A percentile compares a stretch with the other conserved stretches of the same genome.
Conservation (phyloP, 2,329 filamentous ascomycete genomes). For the Aspergillus clavatus region DNA sequence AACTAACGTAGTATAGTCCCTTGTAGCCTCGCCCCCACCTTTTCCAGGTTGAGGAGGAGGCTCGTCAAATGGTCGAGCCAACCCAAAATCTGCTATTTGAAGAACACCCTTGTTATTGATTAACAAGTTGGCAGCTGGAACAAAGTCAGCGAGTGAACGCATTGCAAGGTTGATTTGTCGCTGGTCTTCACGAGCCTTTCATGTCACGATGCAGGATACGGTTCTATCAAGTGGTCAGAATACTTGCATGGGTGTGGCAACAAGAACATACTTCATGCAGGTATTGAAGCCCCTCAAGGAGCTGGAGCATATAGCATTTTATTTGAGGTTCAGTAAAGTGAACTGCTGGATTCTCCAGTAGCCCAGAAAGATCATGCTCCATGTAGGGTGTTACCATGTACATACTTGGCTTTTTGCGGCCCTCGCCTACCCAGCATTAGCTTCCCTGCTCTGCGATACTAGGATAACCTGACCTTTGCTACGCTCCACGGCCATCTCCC, state of each 20-base stretch:
- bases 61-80: constrained; percentile 90
- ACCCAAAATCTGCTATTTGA: constrained; percentile 94
- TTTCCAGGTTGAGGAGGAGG: constrained; percentile 68
- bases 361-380: constrained; percentile 96
- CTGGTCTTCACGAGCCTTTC: constrained; percentile 54
- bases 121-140: constrained; percentile 79
- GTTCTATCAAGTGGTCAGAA: constrained; percentile 40
- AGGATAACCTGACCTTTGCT: constrained; percentile 48
- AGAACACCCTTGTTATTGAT: constrained; percentile 92
- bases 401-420: constrained; percentile 73
- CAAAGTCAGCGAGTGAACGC: constrained; percentile 5
- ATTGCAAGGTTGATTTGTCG: neutral
- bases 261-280: constrained; percentile 62
- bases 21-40: constrained; percentile 75
- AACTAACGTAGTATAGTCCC: constrained; percentile 94
- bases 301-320: constrained; percentile 95
- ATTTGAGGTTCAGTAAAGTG: constrained; percentile 84
- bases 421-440: constrained; percentile 54
- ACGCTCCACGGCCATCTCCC: constrained; percentile 93
- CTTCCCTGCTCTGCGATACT: neutral
- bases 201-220: constrained; percentile 94
- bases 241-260: neutral
- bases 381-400: constrained; percentile 99
- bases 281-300: constrained; percentile 84
- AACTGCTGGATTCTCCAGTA: constrained; percentile 91